Evolutionary conservation across 1,284 basidiomycete species (phyloP).

Genomic region (Phaffia rhodozyma): DNA sequence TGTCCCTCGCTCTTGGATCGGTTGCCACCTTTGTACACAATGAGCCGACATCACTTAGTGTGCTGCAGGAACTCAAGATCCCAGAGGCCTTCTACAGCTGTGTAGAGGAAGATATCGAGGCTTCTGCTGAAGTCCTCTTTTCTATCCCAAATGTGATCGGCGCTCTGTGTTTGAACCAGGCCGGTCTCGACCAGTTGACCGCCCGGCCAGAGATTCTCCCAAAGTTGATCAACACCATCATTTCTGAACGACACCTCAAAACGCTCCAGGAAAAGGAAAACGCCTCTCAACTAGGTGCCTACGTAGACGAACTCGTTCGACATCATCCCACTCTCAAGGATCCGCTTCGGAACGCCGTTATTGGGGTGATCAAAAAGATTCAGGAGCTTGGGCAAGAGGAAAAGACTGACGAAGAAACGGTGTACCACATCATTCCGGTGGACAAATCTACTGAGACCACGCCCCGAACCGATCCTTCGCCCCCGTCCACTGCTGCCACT

Average conservation of each 20-base stretch:
- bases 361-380: slow-evolving; percentile 56
- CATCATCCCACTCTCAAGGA: slow-evolving; percentile 85
- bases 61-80: slow-evolving; percentile 83
- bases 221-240: slow-evolving; percentile 73
- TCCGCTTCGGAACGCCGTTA: slow-evolving; percentile 62
- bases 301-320: slow-evolving; percentile 88
- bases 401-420: slow-evolving; percentile 11
- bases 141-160: slow-evolving; percentile 93
- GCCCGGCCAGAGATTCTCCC: slow-evolving; percentile 67
- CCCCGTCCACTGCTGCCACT: background rate
- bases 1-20: slow-evolving; percentile 83
- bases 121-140: slow-evolving; percentile 80
- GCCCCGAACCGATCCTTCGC: background rate
- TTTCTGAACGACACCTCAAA: slow-evolving; percentile 70
- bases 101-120: slow-evolving; percentile 72
- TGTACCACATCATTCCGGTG: slow-evolving; percentile 14
- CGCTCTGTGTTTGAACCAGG: slow-evolving; percentile 85
- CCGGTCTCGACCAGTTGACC: slow-evolving; percentile 70
- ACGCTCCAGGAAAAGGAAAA: slow-evolving; percentile 82
- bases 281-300: slow-evolving; percentile 71
- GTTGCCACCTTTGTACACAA: slow-evolving; percentile 98
- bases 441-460: background rate
- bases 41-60: slow-evolving; percentile 84
- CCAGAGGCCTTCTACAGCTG: slow-evolving; percentile 81
- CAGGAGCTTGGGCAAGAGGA: slow-evolving; percentile 48